Evolutionary conservation across 352 stramenopile species (phyloP).

Genomic region (Globisporangium ultimum): DNA sequence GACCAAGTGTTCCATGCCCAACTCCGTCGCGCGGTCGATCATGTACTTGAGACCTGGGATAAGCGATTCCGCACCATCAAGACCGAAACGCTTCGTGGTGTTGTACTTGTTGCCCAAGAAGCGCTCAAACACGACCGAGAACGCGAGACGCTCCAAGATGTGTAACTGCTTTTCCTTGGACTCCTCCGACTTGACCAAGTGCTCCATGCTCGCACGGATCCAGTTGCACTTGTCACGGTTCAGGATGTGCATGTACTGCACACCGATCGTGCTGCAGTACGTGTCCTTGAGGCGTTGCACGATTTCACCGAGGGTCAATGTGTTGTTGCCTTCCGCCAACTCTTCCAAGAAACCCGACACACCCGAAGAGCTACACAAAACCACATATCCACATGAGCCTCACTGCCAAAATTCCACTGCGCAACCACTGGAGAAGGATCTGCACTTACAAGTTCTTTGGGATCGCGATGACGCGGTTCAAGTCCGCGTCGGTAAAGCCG

Average conservation of each 20-base stretch:
- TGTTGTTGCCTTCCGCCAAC: conserved; percentile 50
- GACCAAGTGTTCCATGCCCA: conserved; percentile 96
- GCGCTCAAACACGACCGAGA: conserved; percentile 98
- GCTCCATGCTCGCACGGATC: conserved; percentile 91
- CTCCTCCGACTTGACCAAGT: conserved; percentile 65
- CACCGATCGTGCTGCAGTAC: conserved; percentile 96
- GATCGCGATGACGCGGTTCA: conserved; percentile 87
- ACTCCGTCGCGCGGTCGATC: conserved; percentile 92
- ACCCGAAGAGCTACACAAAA: conserved; percentile 56
- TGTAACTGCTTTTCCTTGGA: conserved; percentile 94
- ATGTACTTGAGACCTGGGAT: conserved; percentile 95
- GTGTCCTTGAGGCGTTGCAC: conserved; percentile 93
- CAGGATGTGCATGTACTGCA: conserved; percentile 99
- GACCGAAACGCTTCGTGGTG: conserved; percentile 97
- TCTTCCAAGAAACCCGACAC: conserved; percentile 90
- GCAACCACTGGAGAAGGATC: not conserved
- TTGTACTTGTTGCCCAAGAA: conserved; percentile 99
- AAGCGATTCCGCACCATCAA: conserved; percentile 95
- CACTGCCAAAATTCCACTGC: not conserved
- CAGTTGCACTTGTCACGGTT: conserved; percentile 97
- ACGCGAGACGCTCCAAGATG: conserved; percentile 96
- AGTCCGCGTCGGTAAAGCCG: conserved; percentile 88
- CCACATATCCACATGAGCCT: not conserved
- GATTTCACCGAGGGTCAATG: conserved; percentile 94
- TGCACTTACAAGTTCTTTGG: conserved; percentile 80